A percentile compares a stretch with the other conserved stretches of the same genome.
These are phyloP conservation scores for Pyrenophora teres DNA, from an alignment of 2,329 filamentous ascomycete genomes.

Conservation along the genomic window DNA sequence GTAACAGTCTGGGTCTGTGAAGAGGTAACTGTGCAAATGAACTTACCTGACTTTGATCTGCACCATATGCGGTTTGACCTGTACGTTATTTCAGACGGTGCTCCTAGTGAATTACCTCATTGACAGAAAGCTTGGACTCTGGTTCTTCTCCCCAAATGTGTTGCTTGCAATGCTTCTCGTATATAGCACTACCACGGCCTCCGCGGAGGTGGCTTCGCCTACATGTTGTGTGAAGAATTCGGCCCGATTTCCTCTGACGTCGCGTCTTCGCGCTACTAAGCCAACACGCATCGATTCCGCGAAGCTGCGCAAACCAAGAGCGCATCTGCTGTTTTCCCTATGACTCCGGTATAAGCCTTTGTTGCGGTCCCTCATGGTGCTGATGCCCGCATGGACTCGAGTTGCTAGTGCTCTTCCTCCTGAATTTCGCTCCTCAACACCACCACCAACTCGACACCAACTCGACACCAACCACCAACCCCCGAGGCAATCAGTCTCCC, in stretches of 20 bases:
- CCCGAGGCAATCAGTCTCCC: not conserved
- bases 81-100: not conserved
- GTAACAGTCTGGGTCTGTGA: not conserved
- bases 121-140: too few species aligned
- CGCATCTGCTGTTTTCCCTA: not conserved
- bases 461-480: constrained; percentile 2
- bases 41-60: constrained; percentile 1
- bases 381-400: constrained; percentile 3
- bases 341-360: not conserved
- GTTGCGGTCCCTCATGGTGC: not conserved
- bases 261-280: not conserved
- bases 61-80: not conserved
- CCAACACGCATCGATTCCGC: not conserved
- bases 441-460: not conserved
- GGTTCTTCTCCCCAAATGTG: not conserved
- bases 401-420: constrained; percentile 1
- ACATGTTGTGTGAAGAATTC: not conserved
- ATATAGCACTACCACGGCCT: not conserved
- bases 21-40: not conserved
- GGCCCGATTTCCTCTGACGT: constrained; percentile 10
- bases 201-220: constrained; percentile 4
- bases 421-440: constrained; percentile 4
- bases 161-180: not conserved
- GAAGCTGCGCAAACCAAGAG: not conserved
- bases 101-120: not conserved